These are phyloP conservation scores for Cyclostephanos tholiformis DNA, from an alignment of 108 stramenopile species.

Conservation along the genomic window DNA sequence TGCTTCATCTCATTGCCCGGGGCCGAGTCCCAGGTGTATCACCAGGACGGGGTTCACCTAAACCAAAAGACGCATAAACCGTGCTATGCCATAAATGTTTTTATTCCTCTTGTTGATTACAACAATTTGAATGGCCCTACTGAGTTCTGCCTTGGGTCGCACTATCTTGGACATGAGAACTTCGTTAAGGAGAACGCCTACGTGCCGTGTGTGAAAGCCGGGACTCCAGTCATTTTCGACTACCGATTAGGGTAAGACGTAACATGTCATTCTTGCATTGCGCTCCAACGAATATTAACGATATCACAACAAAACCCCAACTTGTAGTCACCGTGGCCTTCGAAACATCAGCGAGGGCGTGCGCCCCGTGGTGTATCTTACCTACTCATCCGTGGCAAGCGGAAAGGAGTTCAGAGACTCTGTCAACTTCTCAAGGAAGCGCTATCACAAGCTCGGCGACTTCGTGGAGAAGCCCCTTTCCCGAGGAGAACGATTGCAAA, in stretches of 20 bases:
- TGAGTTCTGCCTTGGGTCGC: slow-evolving; percentile 85
- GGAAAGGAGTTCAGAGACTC: slow-evolving; percentile 80
- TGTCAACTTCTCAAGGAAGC: slow-evolving; percentile 81
- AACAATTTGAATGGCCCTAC: slow-evolving; percentile 77
- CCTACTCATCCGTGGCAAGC: slow-evolving; percentile 70
- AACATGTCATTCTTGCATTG: background rate
- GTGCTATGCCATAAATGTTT: slow-evolving; percentile 90
- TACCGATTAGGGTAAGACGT: slow-evolving; percentile 72
- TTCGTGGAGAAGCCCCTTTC: slow-evolving; percentile 63
- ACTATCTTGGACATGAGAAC: slow-evolving; percentile 80
- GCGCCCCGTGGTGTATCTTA: slow-evolving; percentile 88
- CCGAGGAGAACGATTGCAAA: slow-evolving; percentile 69
- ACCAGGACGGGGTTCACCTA: slow-evolving; percentile 90
- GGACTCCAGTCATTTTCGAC: slow-evolving; percentile 86
- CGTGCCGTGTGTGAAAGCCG: slow-evolving; percentile 68
- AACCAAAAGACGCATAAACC: slow-evolving; percentile 71
- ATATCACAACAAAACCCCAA: background rate
- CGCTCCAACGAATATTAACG: background rate
- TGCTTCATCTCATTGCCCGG: slow-evolving; percentile 82
- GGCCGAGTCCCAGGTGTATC: slow-evolving; percentile 72
- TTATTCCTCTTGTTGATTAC: slow-evolving; percentile 85
- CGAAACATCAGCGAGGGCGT: slow-evolving; percentile 59
- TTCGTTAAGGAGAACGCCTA: slow-evolving; percentile 67
- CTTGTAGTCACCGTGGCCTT: slow-evolving; percentile 68
- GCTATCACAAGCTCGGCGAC: slow-evolving; percentile 83